phyloP scores from a whole-genome alignment of 192 early-diverging fungal genomes.

The Coemansia sp. region DNA sequence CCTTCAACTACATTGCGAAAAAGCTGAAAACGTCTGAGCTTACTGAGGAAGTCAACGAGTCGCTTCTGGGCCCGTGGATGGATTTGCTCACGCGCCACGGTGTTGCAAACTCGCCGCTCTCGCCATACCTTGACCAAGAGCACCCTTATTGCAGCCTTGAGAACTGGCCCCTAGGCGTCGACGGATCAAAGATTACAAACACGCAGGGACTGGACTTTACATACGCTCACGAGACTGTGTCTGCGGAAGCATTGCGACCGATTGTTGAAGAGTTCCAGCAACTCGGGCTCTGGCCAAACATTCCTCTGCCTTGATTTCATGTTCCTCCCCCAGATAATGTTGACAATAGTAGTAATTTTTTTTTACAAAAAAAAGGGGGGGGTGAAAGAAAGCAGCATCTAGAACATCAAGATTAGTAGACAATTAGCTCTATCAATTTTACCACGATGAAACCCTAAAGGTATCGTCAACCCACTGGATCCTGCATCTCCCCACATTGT shows the following conservation, averaged over 20 bases:
- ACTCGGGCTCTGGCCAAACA: constrained; percentile 78
- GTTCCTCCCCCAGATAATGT: neutral
- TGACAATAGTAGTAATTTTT: neutral
- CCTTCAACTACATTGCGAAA: constrained; percentile 45
- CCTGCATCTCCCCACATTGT: constrained; percentile 34
- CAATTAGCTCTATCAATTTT: no score
- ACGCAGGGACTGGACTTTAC: constrained; percentile 64
- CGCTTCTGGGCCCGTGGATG: constrained; percentile 91
- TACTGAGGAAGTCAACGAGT: constrained; percentile 92
- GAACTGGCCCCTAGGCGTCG: constrained; percentile 68
- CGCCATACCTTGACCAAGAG: constrained; percentile 93
- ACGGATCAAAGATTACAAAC: constrained; percentile 78
- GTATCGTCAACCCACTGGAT: constrained; percentile 21
- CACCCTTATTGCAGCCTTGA: constrained; percentile 73
- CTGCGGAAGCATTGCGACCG: constrained; percentile 63
- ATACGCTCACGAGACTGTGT: constrained; percentile 66
- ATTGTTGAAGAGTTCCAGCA: constrained; percentile 81
- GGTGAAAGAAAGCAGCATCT: no score
- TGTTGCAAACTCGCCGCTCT: constrained; percentile 80
- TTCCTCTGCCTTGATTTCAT: neutral
- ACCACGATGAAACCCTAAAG: constrained; percentile 12
- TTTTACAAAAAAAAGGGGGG: no score
- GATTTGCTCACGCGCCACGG: constrained; percentile 70
- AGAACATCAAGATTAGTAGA: no score
- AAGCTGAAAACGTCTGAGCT: constrained; percentile 78